Evolutionary conservation across 2,329 filamentous ascomycete genomes (phyloP).

Genomic region (Salinomyces thailandicus): DNA sequence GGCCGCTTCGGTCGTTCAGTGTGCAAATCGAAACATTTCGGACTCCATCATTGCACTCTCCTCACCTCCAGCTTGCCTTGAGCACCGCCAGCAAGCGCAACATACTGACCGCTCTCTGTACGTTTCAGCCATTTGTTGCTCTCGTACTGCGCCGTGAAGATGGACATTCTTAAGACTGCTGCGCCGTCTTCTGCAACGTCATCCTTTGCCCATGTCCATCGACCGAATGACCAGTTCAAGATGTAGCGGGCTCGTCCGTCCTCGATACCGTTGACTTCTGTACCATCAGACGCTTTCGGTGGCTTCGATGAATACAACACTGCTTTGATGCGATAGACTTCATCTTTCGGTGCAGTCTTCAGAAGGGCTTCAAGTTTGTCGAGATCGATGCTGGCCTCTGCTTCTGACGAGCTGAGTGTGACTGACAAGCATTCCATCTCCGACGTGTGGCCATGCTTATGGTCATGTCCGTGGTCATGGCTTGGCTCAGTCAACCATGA

Average conservation of each 20-base stretch:
- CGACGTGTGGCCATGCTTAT: conserved; percentile 53
- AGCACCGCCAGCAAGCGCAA: conserved; percentile 14
- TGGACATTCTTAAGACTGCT: conserved; percentile 56
- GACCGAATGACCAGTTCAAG: conserved; percentile 93
- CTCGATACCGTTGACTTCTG: conserved; percentile 22
- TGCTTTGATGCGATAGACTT: conserved; percentile 90
- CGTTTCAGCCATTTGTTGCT: conserved; percentile 68
- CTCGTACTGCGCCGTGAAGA: conserved; percentile 64
- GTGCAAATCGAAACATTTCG: neutral
- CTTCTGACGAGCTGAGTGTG: conserved; percentile 39
- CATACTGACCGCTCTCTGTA: conserved; percentile 39
- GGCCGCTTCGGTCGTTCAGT: too few relatives aligned
- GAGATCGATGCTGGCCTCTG: conserved; percentile 46
- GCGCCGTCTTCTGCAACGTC: conserved; percentile 23
- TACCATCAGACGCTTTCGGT: conserved; percentile 30
- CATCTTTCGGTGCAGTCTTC: conserved; percentile 70
- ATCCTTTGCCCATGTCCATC: conserved; percentile 78
- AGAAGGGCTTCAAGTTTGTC: conserved; percentile 56
- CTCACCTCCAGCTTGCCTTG: conserved; percentile 43
- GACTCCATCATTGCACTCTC: conserved; percentile 20
- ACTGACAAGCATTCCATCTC: conserved; percentile 89
- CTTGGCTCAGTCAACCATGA: conserved; percentile 28
- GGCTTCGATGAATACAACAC: conserved; percentile 41
- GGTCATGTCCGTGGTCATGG: conserved; percentile 33
- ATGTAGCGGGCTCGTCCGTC: conserved; percentile 56